These are phyloP conservation scores for Saprolegnia parasitica DNA, from an alignment of 352 stramenopile species.

Conservation along the genomic window DNA sequence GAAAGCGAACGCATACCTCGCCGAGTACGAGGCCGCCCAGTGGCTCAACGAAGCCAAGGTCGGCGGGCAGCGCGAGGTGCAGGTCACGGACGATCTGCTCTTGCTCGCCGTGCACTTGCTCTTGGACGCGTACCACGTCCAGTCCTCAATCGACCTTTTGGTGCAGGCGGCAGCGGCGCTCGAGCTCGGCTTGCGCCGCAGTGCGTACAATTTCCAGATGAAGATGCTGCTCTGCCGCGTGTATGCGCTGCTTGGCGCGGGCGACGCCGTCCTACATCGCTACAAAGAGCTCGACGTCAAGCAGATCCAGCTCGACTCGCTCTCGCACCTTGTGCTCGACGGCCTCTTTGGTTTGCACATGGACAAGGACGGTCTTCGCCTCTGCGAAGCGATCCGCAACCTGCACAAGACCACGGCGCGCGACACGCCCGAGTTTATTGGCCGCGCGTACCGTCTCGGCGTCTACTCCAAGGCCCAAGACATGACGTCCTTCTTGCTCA, in stretches of 20 bases:
- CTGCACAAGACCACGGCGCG: slow-evolving; percentile 52
- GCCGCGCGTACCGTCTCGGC: slow-evolving; percentile 67
- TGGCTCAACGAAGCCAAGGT: slow-evolving; percentile 69
- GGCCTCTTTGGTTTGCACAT: slow-evolving; percentile 65
- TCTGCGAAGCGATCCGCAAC: slow-evolving; percentile 45
- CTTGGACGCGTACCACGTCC: slow-evolving; percentile 47
- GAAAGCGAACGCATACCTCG: slow-evolving; percentile 46
- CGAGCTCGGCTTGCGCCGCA: slow-evolving; percentile 71
- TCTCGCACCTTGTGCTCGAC: slow-evolving; percentile 80
- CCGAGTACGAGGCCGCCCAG: slow-evolving; percentile 60
- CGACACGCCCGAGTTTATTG: slow-evolving; percentile 79
- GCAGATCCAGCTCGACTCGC: slow-evolving; percentile 79
- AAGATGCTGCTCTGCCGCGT: slow-evolving; percentile 78
- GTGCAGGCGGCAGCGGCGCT: slow-evolving; percentile 53
- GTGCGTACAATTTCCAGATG: slow-evolving; percentile 88
- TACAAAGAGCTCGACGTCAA: slow-evolving; percentile 80
- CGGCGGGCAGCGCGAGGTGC: slow-evolving; percentile 76
- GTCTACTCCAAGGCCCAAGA: slow-evolving; percentile 82
- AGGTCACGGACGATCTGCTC: slow-evolving; percentile 77
- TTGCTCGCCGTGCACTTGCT: slow-evolving; percentile 66
- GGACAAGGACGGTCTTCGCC: slow-evolving; percentile 45
- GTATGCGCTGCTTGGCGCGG: slow-evolving; percentile 68
- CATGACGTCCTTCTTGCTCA: slow-evolving; percentile 72
- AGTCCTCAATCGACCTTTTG: slow-evolving; percentile 27
- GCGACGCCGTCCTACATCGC: slow-evolving; percentile 53